phyloP scores from a whole-genome alignment of 345 rosid genomes.

The Garcia nutans region DNA sequence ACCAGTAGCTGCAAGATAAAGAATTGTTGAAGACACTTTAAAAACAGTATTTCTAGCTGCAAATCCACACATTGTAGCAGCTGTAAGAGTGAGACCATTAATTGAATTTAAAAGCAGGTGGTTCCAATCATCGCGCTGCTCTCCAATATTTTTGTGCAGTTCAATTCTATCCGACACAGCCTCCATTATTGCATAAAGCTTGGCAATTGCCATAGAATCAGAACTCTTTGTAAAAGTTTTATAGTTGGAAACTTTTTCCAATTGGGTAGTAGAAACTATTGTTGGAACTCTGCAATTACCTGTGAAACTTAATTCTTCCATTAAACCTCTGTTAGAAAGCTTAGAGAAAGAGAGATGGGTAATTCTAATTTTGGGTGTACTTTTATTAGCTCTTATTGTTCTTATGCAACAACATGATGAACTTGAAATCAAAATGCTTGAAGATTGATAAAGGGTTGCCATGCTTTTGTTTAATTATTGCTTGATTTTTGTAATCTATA shows the following conservation, averaged over 20 bases:
- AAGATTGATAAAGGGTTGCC: constrained; percentile 28
- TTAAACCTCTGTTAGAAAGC: constrained; percentile 17
- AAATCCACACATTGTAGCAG: constrained; percentile 47
- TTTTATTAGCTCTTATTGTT: constrained; percentile 14
- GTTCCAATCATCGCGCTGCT: constrained; percentile 58
- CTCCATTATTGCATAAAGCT: constrained; percentile 44
- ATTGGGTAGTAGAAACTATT: background rate
- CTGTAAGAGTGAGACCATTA: constrained; percentile 48
- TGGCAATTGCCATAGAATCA: constrained; percentile 28
- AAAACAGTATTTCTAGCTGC: constrained; percentile 29
- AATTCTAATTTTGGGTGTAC: constrained; percentile 16
- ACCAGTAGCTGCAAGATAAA: constrained; percentile 42
- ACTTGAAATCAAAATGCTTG: constrained; percentile 18
- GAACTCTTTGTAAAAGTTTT: background rate
- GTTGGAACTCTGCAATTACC: constrained; percentile 10
- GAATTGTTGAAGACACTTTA: constrained; percentile 37
- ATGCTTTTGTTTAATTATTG: constrained; percentile 1
- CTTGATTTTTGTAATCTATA: too few species aligned
- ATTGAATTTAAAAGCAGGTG: constrained; percentile 45
- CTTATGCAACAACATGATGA: background rate
- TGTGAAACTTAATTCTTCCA: constrained; percentile 20
- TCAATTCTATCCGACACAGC: constrained; percentile 49
- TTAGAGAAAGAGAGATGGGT: constrained; percentile 22
- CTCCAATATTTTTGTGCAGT: constrained; percentile 54
- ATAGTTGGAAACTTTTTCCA: constrained; percentile 3